phyloP scores from a whole-genome alignment of 2,329 filamentous ascomycete species.

The Scytalidium lignicola region DNA sequence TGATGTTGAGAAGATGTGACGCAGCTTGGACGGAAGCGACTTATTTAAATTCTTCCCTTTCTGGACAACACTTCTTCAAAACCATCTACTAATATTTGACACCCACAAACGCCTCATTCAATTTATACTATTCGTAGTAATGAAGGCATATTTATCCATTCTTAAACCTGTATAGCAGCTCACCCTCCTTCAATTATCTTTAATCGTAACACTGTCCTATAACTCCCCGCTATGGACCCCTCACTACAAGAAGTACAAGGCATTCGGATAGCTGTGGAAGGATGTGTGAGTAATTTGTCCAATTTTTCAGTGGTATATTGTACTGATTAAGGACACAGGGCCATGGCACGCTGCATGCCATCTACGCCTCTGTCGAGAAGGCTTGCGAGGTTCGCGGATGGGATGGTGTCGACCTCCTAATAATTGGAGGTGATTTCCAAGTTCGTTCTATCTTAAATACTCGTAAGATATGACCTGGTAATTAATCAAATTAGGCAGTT shows the following conservation, averaged over 20 bases:
- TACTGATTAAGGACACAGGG: constrained; percentile 51
- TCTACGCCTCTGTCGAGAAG: constrained; percentile 73
- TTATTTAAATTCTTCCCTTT: no score
- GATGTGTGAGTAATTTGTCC: constrained; percentile 59
- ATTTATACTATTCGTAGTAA: no score
- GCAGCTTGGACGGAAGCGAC: not conserved
- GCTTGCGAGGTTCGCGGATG: constrained; percentile 68
- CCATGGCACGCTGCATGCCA: constrained; percentile 85
- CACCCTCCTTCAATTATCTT: no score
- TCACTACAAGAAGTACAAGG: constrained; percentile 31
- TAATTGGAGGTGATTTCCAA: constrained; percentile 96
- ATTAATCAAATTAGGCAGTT: constrained; percentile 53
- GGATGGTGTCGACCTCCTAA: constrained; percentile 79
- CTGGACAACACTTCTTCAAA: no score
- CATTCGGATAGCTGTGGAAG: constrained; percentile 77
- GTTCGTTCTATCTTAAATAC: constrained; percentile 35
- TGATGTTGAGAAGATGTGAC: not conserved
- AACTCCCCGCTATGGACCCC: constrained; percentile 16
- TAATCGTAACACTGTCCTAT: no score
- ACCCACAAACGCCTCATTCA: no score
- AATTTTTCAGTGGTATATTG: constrained; percentile 5
- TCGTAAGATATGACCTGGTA: not conserved
- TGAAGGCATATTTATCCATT: no score
- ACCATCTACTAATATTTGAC: no score
- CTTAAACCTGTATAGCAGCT: no score